phyloP scores from a whole-genome alignment of 768 basidiomycete genomes.

The Clathrus columnatus region DNA sequence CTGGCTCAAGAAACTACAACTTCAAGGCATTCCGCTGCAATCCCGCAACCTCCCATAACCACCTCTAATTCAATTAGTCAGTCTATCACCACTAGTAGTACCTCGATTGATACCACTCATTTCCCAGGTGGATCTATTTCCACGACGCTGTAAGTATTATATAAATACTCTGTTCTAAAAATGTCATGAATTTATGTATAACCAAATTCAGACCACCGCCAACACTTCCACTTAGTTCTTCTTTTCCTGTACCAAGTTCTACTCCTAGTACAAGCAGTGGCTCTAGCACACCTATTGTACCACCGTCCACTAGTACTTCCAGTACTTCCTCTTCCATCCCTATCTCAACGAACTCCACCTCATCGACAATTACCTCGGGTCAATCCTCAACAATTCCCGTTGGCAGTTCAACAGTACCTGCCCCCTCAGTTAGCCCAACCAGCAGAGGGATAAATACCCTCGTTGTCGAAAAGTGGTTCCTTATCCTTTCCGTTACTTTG shows the following conservation, averaged over 20 bases:
- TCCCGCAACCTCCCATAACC: neutral
- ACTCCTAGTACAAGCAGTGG: too few relatives aligned
- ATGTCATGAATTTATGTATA: neutral
- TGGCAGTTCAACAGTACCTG: too few relatives aligned
- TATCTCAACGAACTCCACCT: neutral
- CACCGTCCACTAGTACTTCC: neutral
- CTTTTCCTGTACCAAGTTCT: too few relatives aligned
- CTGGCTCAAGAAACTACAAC: neutral
- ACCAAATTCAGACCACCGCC: neutral
- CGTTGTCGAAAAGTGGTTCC: too few relatives aligned
- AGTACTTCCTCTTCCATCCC: neutral
- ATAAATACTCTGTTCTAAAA: neutral
- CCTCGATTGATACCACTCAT: neutral
- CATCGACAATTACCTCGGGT: neutral
- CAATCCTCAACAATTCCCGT: too few relatives aligned
- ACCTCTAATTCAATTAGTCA: neutral
- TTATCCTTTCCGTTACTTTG: too few relatives aligned
- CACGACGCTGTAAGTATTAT: neutral
- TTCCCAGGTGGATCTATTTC: neutral
- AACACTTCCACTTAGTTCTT: neutral
- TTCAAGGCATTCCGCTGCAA: neutral
- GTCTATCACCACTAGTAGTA: neutral
- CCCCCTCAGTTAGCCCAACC: too few relatives aligned
- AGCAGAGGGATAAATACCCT: too few relatives aligned
- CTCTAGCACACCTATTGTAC: too few relatives aligned